Evolutionary conservation across 768 basidiomycete genomes (phyloP).

Genomic region (Trametes sanguinea): DNA sequence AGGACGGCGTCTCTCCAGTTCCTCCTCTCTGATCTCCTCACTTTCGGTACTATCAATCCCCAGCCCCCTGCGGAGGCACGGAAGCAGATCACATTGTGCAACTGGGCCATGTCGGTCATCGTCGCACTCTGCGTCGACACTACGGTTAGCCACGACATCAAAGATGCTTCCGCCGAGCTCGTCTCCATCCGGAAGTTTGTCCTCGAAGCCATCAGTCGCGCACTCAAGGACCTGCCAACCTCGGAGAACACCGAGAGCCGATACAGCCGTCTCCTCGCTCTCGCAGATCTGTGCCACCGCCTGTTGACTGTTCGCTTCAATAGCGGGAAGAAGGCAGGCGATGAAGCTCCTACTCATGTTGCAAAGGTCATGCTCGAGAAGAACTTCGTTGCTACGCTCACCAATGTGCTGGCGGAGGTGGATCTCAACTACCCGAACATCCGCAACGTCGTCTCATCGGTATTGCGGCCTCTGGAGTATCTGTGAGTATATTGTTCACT

Average conservation of each 20-base stretch:
- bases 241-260: conserved; percentile 63
- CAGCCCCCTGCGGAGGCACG: conserved; percentile 57
- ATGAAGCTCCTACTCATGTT: conserved; percentile 84
- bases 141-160: conserved; percentile 60
- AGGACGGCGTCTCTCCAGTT: conserved; percentile 73
- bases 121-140: conserved; percentile 94
- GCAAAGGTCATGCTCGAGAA: conserved; percentile 99
- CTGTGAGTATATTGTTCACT: conserved; percentile 54
- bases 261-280: conserved; percentile 86
- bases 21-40: conserved; percentile 80
- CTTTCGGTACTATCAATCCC: conserved; percentile 71
- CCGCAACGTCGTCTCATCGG: conserved; percentile 79
- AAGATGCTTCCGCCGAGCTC: conserved; percentile 77
- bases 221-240: conserved; percentile 75
- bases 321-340: conserved; percentile 53
- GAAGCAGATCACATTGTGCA: conserved; percentile 64
- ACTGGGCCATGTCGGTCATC: conserved; percentile 88
- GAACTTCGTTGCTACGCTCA: conserved; percentile 88
- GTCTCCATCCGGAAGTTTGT: conserved; percentile 92
- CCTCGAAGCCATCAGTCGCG: conserved; percentile 82
- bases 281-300: conserved; percentile 86
- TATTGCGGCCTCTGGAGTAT: conserved; percentile 86
- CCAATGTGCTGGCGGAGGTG: conserved; percentile 85
- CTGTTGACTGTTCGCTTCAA: conserved; percentile 81
- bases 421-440: conserved; percentile 96